Conservation (phyloP, 768 basidiomycete genomes). For the Mycena capillaripes region DNA sequence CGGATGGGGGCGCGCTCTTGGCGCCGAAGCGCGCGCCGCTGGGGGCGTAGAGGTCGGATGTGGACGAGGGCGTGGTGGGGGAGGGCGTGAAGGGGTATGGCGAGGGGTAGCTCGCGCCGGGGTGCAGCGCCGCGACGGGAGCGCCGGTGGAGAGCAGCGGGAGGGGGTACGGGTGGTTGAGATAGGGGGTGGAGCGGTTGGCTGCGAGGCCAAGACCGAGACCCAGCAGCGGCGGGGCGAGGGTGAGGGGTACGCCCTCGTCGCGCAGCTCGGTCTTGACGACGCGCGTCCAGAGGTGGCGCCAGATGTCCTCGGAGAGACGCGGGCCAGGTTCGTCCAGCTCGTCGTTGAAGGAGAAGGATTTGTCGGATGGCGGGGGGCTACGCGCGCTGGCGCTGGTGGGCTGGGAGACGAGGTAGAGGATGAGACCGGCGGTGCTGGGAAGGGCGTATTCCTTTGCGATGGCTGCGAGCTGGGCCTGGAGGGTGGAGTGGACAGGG, state of each 20-base stretch:
- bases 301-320: conserved; percentile 91
- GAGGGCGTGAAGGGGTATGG: conserved; percentile 55
- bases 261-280: conserved; percentile 70
- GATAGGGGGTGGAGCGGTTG: conserved; percentile 57
- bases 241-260: conserved; percentile 55
- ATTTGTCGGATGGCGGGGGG: conserved; percentile 10
- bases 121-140: conserved; percentile 41
- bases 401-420: conserved; percentile 76
- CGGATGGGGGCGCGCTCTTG: conserved; percentile 59
- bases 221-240: conserved; percentile 56
- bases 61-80: conserved; percentile 67
- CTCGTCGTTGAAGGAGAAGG: conserved; percentile 52
- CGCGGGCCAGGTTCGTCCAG: conserved; percentile 77
- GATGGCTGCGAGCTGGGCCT: conserved; percentile 87
- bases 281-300: conserved; percentile 85
- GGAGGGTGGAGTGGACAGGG: conserved; percentile 86
- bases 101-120: too few species aligned
- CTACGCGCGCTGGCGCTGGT: too few species aligned
- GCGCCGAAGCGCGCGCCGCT: conserved; percentile 60
- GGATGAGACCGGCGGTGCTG: conserved; percentile 83
- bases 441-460: conserved; percentile 95
- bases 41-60: conserved; percentile 55
- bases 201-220: conserved; percentile 55
- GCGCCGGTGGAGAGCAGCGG: conserved; percentile 60
- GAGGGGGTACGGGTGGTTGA: conserved; percentile 42